Base-by-base conservation (phyloP, 495 filamentous ascomycete genomes). In the Aspergillus asperescens region DNA sequence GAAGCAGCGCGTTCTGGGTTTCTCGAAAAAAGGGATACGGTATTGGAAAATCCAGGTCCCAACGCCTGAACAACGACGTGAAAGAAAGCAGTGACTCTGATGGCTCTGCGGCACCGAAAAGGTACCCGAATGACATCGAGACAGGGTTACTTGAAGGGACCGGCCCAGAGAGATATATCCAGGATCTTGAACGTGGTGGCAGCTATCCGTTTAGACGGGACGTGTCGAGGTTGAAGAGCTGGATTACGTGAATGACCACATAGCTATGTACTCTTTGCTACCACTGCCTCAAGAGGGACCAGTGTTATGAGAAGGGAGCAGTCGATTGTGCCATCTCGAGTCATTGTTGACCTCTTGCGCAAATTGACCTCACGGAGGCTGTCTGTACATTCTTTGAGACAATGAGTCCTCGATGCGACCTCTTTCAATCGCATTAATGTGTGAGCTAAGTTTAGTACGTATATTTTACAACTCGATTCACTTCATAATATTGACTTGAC, bases 191-290 rank as follows among this genome's bases (percentile, higher is more conserved):
- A 9, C 53, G 51, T 19, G 47, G 34, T 20, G 47, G 46, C 16
- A 52, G 44, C 37, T 54, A 54, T 22, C 38, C 41, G 27, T 57
- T 59, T 47, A 43, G 44, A 23, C 47, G 43, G 28, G 56, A 59
- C 18, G 50, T 50, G 4, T 46, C 57, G 1, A 62, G 50, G 25
- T 41, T 54, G 25, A 65, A 60, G 45, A 57, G 57, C 38, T 62
- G 55, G 57, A 48, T 32, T 29, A 24, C 27, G 5, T 55, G 53
- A 60, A 23, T 7, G 16, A 42, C 5, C 16, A 49, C 28, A n/a
- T 42, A 45, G 20, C 27, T 8, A 16, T 38, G n/a, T 31, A 9
- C 28, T 19, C 4, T 28, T 15, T 10, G 27, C 18, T 32, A 4
- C 12, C 18, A 31, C 16, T n/a, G n/a, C n/a, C n/a, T n/a, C n/a